A percentile compares a stretch with the other conserved stretches of the same genome.
These are phyloP conservation scores for Chlamydomonas schloesseri DNA, from an alignment of 139 green algal genomes.

Conservation along the genomic window DNA sequence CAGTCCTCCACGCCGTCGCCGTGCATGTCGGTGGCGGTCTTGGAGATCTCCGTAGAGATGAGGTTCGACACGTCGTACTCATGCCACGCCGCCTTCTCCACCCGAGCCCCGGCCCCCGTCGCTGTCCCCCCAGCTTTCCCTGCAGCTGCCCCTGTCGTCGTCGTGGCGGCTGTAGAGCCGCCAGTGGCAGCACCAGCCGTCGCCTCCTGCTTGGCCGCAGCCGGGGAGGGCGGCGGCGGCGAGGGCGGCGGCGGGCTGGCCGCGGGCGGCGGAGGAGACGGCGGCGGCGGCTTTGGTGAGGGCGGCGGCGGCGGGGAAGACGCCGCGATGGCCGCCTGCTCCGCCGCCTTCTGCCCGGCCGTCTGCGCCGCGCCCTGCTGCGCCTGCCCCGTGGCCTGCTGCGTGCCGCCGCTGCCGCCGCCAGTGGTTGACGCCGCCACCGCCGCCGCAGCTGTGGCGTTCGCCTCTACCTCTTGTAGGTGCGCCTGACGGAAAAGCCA, in stretches of 20 bases:
- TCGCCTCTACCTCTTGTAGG: not conserved
- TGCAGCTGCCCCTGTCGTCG: not conserved
- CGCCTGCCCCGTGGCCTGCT: too few species aligned
- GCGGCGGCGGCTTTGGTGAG: not conserved
- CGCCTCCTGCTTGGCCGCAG: too few species aligned
- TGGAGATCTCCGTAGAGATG: slow-evolving; percentile 18
- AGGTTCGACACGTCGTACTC: slow-evolving; percentile 45
- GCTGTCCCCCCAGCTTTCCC: not conserved
- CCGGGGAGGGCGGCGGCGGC: not conserved
- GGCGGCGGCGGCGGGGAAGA: not conserved
- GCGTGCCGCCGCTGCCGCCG: too few species aligned
- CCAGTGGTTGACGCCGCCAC: too few species aligned
- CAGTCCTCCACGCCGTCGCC: slow-evolving; percentile 19
- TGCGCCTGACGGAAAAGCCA: not conserved
- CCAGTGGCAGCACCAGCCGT: too few species aligned
- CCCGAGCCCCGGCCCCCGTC: too few species aligned
- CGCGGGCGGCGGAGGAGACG: not conserved
- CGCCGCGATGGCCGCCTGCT: not conserved
- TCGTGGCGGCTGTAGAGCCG: slow-evolving; percentile 6
- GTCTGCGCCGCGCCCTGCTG: too few species aligned
- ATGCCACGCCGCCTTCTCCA: not conserved
- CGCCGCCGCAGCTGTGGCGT: too few species aligned
- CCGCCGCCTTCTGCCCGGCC: too few species aligned
- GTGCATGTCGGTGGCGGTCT: slow-evolving; percentile 24
- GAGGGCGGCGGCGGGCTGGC: not conserved